Evolutionary conservation across 2,329 filamentous ascomycete genomes (phyloP).

Genomic region (Cercospora sp.): DNA sequence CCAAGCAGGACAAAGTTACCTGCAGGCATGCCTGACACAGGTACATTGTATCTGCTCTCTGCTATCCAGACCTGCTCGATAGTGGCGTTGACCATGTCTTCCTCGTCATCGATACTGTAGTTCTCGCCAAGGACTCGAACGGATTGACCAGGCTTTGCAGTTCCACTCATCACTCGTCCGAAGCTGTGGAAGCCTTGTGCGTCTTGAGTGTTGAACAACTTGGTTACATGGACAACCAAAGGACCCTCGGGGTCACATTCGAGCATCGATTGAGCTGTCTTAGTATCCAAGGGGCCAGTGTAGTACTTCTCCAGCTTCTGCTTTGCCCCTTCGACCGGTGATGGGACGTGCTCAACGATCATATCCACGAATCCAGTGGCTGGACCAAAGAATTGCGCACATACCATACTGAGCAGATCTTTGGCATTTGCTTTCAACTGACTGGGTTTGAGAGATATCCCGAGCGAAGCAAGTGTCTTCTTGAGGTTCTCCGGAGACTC

Average conservation of each 20-base stretch:
- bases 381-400: constrained; percentile 91
- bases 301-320: constrained; percentile 83
- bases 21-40: constrained; percentile 86
- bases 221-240: constrained; percentile 87
- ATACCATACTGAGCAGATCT: constrained; percentile 83
- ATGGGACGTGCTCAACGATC: constrained; percentile 86
- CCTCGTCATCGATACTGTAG: constrained; percentile 94
- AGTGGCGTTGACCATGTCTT: constrained; percentile 89
- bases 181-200: constrained; percentile 90
- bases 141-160: constrained; percentile 75
- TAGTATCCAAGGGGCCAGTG: constrained; percentile 82
- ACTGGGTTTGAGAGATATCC: constrained; percentile 85
- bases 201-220: constrained; percentile 86
- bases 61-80: constrained; percentile 86
- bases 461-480: constrained; percentile 72
- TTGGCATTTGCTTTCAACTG: constrained; percentile 90
- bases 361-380: constrained; percentile 93
- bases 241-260: constrained; percentile 86
- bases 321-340: constrained; percentile 75
- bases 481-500: constrained; percentile 84
- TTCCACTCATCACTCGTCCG: constrained; percentile 89
- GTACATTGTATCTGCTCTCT: constrained; percentile 89
- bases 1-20: constrained; percentile 91
- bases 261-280: constrained; percentile 76
- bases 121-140: constrained; percentile 92